A percentile compares a stretch with the other conserved stretches of the same genome.
Evolutionary conservation across 805 yeast genomes (phyloP).

Genomic region (Ogataea salicorniae): DNA sequence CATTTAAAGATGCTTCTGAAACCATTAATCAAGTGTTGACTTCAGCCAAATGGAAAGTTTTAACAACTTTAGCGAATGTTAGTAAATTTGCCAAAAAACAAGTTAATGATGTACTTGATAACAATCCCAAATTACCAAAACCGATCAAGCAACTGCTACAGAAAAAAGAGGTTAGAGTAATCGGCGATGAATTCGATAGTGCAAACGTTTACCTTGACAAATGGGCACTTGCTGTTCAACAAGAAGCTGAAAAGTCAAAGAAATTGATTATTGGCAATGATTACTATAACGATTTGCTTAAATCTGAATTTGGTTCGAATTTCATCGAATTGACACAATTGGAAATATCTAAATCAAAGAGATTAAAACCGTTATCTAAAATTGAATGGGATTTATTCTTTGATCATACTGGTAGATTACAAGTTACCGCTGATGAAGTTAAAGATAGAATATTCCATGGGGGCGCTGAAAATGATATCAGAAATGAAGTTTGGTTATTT

Average conservation of each 20-base stretch:
- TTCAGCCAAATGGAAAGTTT: slow-evolving; percentile 78
- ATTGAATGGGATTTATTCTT: slow-evolving; percentile 85
- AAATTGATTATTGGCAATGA: slow-evolving; percentile 51
- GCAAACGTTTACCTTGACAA: slow-evolving; percentile 90
- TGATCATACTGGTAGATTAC: slow-evolving; percentile 70
- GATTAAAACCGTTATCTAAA: slow-evolving; percentile 60
- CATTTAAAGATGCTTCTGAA: slow-evolving; percentile 27
- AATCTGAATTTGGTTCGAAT: slow-evolving; percentile 54
- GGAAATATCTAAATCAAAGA: slow-evolving; percentile 55
- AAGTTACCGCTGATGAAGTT: slow-evolving; percentile 71
- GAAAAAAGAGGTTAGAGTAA: slow-evolving; percentile 73
- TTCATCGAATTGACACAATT: slow-evolving; percentile 48
- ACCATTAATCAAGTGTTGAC: slow-evolving; percentile 46
- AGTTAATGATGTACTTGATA: slow-evolving; percentile 52
- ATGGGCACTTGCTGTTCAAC: slow-evolving; percentile 94
- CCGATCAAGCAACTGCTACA: slow-evolving; percentile 53
- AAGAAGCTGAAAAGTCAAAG: slow-evolving; percentile 71
- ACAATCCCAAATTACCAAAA: slow-evolving; percentile 39
- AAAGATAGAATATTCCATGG: slow-evolving; percentile 87
- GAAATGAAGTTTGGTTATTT: slow-evolving; percentile 83
- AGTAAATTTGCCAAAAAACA: slow-evolving; percentile 61
- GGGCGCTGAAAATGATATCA: slow-evolving; percentile 55
- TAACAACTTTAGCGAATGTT: slow-evolving; percentile 79
- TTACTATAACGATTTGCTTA: slow-evolving; percentile 49
- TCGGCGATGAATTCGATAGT: slow-evolving; percentile 88